These are phyloP conservation scores for Coemansia sp. DNA, from an alignment of 192 early-diverging fungal genomes.

Conservation along the genomic window DNA sequence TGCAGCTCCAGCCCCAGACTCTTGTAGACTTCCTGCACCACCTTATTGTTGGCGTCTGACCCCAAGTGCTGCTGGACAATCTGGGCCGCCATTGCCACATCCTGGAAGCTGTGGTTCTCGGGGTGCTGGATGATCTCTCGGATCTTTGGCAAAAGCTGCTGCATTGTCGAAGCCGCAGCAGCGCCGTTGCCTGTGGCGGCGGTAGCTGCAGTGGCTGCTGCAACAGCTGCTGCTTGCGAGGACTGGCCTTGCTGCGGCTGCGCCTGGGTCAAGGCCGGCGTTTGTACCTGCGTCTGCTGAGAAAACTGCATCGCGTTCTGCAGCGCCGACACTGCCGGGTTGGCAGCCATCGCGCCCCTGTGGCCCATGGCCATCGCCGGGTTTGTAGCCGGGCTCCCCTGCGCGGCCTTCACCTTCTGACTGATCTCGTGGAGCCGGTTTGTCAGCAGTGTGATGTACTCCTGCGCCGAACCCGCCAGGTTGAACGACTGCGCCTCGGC, in stretches of 20 bases:
- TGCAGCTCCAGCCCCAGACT: slow-evolving; percentile 8
- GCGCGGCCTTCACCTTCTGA: slow-evolving; percentile 7
- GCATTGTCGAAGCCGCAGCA: neutral
- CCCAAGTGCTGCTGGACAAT: slow-evolving; percentile 14
- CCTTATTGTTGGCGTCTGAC: slow-evolving; percentile 1
- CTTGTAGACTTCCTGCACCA: slow-evolving; percentile 1
- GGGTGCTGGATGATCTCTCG: slow-evolving; percentile 19
- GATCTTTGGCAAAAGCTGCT: slow-evolving; percentile 2
- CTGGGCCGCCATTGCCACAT: slow-evolving; percentile 9
- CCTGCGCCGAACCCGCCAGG: slow-evolving; percentile 18
- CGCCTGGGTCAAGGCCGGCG: slow-evolving; percentile 7
- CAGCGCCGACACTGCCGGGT: neutral
- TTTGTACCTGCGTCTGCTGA: slow-evolving; percentile 5
- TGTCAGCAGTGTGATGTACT: slow-evolving; percentile 17
- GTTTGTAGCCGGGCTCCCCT: neutral
- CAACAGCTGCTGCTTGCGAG: neutral
- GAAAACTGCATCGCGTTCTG: slow-evolving; percentile 8
- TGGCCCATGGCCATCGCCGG: slow-evolving; percentile 1
- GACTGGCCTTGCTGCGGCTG: slow-evolving; percentile 9
- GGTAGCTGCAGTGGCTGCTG: neutral
- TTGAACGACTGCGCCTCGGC: slow-evolving; percentile 12
- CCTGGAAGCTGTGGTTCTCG: slow-evolving; percentile 17
- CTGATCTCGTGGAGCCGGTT: slow-evolving; percentile 2
- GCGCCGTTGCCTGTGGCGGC: neutral
- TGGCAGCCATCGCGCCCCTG: slow-evolving; percentile 1